These are phyloP conservation scores for Erythrobasidium yunnanense DNA, from an alignment of 768 basidiomycete species.

Conservation along the genomic window DNA sequence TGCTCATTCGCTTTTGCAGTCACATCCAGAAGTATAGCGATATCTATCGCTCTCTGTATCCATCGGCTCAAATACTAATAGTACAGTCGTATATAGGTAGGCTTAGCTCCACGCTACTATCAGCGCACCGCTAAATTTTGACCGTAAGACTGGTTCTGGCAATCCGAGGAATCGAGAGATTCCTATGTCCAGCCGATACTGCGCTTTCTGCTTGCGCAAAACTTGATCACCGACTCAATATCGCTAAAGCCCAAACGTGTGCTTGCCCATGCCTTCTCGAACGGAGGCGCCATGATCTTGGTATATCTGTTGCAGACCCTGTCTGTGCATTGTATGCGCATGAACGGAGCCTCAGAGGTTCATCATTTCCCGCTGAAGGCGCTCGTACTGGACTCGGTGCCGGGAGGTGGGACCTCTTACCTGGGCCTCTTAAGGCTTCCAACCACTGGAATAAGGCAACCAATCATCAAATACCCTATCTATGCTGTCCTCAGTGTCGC, in stretches of 20 bases:
- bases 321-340: background rate
- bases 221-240: background rate
- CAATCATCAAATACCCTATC: background rate
- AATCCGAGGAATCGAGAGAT: background rate
- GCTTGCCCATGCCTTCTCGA: conserved; percentile 9
- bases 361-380: background rate
- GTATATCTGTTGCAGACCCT: background rate
- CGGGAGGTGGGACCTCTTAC: background rate
- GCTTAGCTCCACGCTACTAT: no score
- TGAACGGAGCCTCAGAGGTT: background rate
- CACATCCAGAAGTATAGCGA: background rate
- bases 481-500: background rate
- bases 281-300: conserved; percentile 10
- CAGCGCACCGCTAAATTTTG: no score
- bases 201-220: background rate
- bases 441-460: background rate
- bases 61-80: background rate
- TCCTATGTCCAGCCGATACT: background rate
- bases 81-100: no score
- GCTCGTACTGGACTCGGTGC: conserved; percentile 13
- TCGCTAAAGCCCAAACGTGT: background rate
- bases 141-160: conserved; percentile 23
- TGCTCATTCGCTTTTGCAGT: background rate
- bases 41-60: background rate
- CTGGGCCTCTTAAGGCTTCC: conserved; percentile 4